phyloP scores from a whole-genome alignment of 768 basidiomycete species.

The Kwoniella dejecticola region DNA sequence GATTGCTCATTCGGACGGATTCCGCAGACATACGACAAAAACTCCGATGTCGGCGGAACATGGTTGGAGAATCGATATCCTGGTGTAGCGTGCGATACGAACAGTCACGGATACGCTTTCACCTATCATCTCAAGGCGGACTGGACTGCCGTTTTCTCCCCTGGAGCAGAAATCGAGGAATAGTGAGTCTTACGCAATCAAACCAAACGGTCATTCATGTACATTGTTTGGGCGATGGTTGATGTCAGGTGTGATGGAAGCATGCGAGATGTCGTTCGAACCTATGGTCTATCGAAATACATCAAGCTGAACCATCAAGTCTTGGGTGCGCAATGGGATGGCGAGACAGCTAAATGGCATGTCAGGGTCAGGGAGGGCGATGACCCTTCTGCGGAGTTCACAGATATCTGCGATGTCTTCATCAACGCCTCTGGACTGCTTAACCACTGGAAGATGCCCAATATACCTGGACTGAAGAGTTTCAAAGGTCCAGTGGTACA shows the following conservation, averaged over 20 bases:
- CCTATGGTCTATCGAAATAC: conserved; percentile 61
- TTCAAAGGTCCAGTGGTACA: conserved; percentile 68
- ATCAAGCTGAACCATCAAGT: conserved; percentile 63
- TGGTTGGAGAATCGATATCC: conserved; percentile 21
- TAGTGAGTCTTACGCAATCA: conserved; percentile 69
- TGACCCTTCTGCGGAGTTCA: conserved; percentile 47
- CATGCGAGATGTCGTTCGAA: conserved; percentile 62
- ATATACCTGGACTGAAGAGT: conserved; percentile 63
- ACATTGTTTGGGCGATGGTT: too few species aligned
- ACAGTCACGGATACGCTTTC: conserved; percentile 16
- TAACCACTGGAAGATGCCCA: conserved; percentile 69
- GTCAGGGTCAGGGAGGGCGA: conserved; percentile 53
- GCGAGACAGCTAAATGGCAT: conserved; percentile 63
- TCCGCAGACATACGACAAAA: conserved; percentile 28
- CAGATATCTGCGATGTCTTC: conserved; percentile 61
- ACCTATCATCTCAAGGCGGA: conserved; percentile 21
- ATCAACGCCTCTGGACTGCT: conserved; percentile 56
- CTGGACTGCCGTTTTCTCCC: conserved; percentile 60
- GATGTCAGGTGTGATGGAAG: conserved; percentile 62
- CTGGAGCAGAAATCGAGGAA: conserved; percentile 62
- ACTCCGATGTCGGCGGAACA: conserved; percentile 24
- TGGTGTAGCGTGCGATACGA: conserved; percentile 55
- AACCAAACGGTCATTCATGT: too few species aligned
- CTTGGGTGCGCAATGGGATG: conserved; percentile 61
- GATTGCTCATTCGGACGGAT: too few species aligned